Conservation (phyloP, 768 basidiomycete genomes). For the Suillus fuscotomentosus region DNA sequence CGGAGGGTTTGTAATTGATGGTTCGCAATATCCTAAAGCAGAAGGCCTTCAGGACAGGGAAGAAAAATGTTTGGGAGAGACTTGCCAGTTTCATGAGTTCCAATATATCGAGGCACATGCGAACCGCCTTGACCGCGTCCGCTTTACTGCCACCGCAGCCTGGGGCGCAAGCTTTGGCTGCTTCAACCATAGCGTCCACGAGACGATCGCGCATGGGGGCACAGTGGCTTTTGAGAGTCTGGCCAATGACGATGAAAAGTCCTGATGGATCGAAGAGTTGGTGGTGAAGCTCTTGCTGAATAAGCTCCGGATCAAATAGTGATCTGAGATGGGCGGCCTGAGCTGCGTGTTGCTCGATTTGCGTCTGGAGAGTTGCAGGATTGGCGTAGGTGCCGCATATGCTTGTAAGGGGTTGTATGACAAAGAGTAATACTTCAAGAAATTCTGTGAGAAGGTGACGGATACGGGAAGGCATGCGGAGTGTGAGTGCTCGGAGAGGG, state of each 20-base stretch:
- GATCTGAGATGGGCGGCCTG: slow-evolving; percentile 67
- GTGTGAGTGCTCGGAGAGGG: slow-evolving; percentile 48
- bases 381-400: slow-evolving; percentile 60
- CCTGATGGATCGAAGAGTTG: slow-evolving; percentile 76
- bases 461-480: slow-evolving; percentile 73
- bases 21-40: slow-evolving; percentile 86
- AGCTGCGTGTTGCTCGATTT: slow-evolving; percentile 60
- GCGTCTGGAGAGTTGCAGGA: slow-evolving; percentile 55
- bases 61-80: slow-evolving; percentile 21
- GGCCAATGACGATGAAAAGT: slow-evolving; percentile 76
- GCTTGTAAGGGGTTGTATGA: slow-evolving; percentile 77
- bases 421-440: slow-evolving; percentile 75
- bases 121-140: slow-evolving; percentile 70
- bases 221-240: slow-evolving; percentile 85
- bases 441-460: slow-evolving; percentile 70
- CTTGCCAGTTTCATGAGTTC: slow-evolving; percentile 95
- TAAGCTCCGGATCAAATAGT: slow-evolving; percentile 78
- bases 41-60: slow-evolving; percentile 15
- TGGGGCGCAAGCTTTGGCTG: slow-evolving; percentile 58
- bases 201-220: slow-evolving; percentile 89
- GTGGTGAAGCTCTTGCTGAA: slow-evolving; percentile 78
- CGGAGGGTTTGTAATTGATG: slow-evolving; percentile 92
- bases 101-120: slow-evolving; percentile 84
- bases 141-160: slow-evolving; percentile 53
- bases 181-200: slow-evolving; percentile 80